Evolutionary conservation across 176 grass and related monocot genomes (phyloP).

Genomic region (Carex kokanica): DNA sequence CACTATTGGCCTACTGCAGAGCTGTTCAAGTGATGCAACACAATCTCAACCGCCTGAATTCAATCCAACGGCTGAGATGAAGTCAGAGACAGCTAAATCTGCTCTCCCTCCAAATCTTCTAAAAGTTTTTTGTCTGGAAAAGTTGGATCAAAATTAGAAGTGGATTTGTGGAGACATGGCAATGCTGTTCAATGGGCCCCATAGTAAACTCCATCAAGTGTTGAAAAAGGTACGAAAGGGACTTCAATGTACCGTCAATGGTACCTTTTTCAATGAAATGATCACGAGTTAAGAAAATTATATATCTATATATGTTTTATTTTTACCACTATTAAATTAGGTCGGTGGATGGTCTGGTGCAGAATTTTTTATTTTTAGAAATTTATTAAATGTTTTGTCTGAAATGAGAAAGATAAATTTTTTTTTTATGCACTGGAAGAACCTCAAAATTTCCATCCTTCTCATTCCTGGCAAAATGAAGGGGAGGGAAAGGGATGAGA

Average conservation of each 20-base stretch:
- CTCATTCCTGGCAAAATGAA: no score
- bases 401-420: no score
- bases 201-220: background rate
- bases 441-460: no score
- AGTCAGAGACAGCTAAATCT: background rate
- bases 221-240: slow-evolving; percentile 4
- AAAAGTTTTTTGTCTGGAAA: slow-evolving; percentile 21
- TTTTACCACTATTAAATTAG: no score
- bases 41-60: background rate
- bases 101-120: background rate
- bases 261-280: background rate
- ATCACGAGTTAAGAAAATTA: background rate
- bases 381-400: no score
- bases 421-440: no score
- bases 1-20: background rate
- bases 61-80: background rate
- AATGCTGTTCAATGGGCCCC: background rate
- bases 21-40: background rate
- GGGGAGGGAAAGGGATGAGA: no score
- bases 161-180: background rate
- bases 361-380: no score
- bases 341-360: no score
- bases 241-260: slow-evolving; percentile 10
- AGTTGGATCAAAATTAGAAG: slow-evolving; percentile 20
- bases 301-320: background rate